Conservation (phyloP, 257 asterid species). For the Solanum corneliomulleri region DNA sequence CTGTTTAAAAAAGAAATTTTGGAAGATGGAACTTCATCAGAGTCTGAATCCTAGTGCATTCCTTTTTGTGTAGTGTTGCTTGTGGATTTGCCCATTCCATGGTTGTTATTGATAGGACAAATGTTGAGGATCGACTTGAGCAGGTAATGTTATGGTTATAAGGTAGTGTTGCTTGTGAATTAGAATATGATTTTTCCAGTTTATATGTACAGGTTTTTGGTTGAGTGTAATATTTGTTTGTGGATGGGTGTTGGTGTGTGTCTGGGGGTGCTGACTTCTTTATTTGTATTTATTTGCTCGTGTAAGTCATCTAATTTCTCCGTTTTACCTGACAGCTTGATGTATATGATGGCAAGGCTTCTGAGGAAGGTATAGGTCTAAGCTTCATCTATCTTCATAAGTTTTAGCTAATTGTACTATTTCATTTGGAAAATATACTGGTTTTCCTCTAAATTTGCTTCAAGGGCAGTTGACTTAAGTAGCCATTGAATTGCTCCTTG, state of each 20-base stretch:
- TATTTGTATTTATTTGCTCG: not conserved
- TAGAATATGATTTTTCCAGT: not conserved
- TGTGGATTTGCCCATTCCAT: constrained; percentile 85
- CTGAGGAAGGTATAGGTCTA: constrained; percentile 53
- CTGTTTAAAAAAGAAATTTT: not conserved
- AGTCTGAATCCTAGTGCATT: not conserved
- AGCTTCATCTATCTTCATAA: not conserved
- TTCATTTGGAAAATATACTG: not conserved
- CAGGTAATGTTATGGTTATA: constrained; percentile 33
- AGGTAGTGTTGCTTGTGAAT: not conserved
- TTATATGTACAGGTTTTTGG: not conserved
- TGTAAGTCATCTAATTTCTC: constrained; percentile 10
- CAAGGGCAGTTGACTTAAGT: not conserved
- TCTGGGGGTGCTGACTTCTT: not conserved
- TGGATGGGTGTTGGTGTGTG: not conserved
- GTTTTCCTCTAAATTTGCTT: not conserved
- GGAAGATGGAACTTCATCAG: not conserved
- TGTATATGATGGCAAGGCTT: constrained; percentile 71
- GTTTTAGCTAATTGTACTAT: not conserved
- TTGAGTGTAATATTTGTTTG: not conserved
- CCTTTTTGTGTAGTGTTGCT: constrained; percentile 57
- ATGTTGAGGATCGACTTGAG: constrained; percentile 54
- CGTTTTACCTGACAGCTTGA: constrained; percentile 51
- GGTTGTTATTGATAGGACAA: constrained; percentile 70
- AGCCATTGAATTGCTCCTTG: not conserved